A percentile compares a stretch with the other conserved stretches of the same genome.
These are phyloP conservation scores for Cajanus cajan DNA, from an alignment of 306 rosid genomes.

Conservation along the genomic window DNA sequence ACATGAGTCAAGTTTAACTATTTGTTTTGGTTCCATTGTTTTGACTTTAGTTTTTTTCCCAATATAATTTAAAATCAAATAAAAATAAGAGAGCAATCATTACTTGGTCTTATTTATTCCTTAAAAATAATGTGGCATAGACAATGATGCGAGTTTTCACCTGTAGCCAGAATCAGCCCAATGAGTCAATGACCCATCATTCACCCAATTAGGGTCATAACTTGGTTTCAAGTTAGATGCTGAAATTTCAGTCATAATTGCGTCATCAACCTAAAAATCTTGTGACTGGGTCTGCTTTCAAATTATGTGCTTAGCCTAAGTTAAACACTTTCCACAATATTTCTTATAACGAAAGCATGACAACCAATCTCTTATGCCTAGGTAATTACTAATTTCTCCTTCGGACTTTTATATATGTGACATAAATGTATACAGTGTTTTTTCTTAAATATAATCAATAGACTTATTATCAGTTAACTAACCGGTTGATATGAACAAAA, in stretches of 20 bases:
- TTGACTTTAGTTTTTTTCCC: background rate
- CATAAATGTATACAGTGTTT: too few species aligned
- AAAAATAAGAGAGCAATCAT: background rate
- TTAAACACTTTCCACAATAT: background rate
- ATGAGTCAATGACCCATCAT: background rate
- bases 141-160: background rate
- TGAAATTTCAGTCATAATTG: background rate
- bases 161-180: background rate
- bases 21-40: background rate
- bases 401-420: too few species aligned
- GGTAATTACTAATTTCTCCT: background rate
- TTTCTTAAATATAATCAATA: too few species aligned
- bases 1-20: conserved; percentile 16
- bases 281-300: background rate
- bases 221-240: background rate
- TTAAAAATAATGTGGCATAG: conserved; percentile 5
- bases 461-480: too few species aligned
- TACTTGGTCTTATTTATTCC: background rate
- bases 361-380: background rate
- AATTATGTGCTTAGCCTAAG: background rate
- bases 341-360: background rate
- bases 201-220: background rate
- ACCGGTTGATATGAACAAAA: too few species aligned
- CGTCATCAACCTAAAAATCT: background rate
- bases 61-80: background rate